Evolutionary conservation across 768 basidiomycete genomes (phyloP), one percentile per base, ranked within the genome.

Genomic region (Gautieria morchelliformis): DNA sequence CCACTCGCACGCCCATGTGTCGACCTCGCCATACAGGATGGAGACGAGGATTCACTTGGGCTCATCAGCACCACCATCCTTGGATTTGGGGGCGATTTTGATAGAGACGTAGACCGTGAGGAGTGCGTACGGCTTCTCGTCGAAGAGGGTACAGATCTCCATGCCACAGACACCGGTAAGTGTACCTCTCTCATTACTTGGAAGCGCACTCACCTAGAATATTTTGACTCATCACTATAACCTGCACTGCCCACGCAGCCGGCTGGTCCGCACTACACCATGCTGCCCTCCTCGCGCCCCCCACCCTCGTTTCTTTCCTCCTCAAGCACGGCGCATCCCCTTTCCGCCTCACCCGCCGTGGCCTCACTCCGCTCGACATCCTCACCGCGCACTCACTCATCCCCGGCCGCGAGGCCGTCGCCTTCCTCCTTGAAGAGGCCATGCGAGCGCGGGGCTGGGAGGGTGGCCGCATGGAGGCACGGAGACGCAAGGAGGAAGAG

Each of bases 231-330:
- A 27, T 27, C 2, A 27, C 27, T 27, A 5, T 5, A 9, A 37
- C 35, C 35, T 37, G 35, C 42, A 44, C 42, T 17, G n/a, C 22
- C 46, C 11, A 11, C 47, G 58, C 63, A 96, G 93, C 82, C 59
- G 94, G 95, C 35, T 98, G 96, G 96, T 93, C 91, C 10, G 84
- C 94, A 3, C 76, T 99, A 12, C 95, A 97, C 65, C 86, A 95
- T 72, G 92, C 95, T 8, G 89, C 89, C 8, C 71, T 98, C 52
- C 74, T 90, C 39, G 84, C 91, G 12, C 93, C 95, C 33, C 89
- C 94, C 3, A 93, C 93, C 2, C 74, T 98, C 20, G 80, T 98
- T 20, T 92, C 93, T 0, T 87, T 92, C 75, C 76, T 99, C 22
- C 85, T 98, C 72, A 95, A 91, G 11, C 89, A 92, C 63, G 91